phyloP scores from a whole-genome alignment of 345 rosid species.

The Isatis tinctoria region DNA sequence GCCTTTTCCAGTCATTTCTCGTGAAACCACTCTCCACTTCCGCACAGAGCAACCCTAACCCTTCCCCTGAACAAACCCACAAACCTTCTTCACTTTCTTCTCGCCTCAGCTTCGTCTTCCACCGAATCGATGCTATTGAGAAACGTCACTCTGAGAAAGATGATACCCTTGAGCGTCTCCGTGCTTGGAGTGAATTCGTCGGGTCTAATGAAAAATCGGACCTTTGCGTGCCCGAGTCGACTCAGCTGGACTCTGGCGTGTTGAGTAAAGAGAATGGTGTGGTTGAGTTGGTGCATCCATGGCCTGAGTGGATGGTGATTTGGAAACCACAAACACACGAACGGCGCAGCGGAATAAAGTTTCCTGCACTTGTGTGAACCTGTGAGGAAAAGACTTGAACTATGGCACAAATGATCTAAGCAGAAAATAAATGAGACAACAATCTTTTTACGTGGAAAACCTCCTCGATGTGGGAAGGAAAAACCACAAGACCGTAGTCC shows the following conservation, averaged over 20 bases:
- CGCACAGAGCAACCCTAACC: slow-evolving; percentile 14
- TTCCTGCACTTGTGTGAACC: too few species aligned
- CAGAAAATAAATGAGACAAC: too few species aligned
- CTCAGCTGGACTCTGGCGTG: slow-evolving; percentile 1
- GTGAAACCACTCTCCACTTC: slow-evolving; percentile 31
- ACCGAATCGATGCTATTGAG: slow-evolving; percentile 81
- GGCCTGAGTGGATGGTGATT: slow-evolving; percentile 99
- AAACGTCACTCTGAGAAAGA: slow-evolving; percentile 59
- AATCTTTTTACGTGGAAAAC: too few species aligned
- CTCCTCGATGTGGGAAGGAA: too few species aligned
- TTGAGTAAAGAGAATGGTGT: slow-evolving; percentile 34
- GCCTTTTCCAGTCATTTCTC: slow-evolving; percentile 19
- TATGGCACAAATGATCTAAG: too few species aligned
- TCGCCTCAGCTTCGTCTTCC: slow-evolving; percentile 87
- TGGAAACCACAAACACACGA: too few species aligned
- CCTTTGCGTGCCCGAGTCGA: not conserved
- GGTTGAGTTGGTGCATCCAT: slow-evolving; percentile 79
- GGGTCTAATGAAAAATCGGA: not conserved
- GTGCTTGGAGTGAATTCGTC: slow-evolving; percentile 56
- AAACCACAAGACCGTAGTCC: too few species aligned
- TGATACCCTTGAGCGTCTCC: slow-evolving; percentile 77
- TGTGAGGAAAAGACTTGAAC: too few species aligned
- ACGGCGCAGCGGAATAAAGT: too few species aligned
- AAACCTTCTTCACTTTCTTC: slow-evolving; percentile 78
- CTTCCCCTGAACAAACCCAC: slow-evolving; percentile 24